Evolutionary conservation across 2,329 filamentous ascomycete genomes (phyloP).

Genomic region (Diplodia scrobiculata): DNA sequence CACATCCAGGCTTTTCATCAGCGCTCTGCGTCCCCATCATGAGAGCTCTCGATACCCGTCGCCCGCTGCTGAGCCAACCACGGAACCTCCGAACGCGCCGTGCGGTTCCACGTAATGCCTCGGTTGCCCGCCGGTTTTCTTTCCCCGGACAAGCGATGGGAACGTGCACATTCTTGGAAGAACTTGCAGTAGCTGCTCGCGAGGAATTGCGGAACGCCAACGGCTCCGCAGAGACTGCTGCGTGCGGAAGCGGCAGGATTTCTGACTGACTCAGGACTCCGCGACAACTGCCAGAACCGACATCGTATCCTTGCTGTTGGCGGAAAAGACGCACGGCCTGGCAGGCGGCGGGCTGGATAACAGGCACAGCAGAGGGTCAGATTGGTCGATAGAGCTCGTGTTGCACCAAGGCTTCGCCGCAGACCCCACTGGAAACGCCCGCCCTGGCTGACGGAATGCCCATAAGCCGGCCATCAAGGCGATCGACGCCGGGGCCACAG

Average conservation of each 20-base stretch:
- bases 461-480: not conserved
- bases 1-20: not conserved
- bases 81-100: not conserved
- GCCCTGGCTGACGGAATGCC: conserved; percentile 6
- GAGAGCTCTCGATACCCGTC: not conserved
- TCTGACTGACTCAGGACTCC: not conserved
- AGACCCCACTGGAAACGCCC: not conserved
- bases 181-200: conserved; percentile 20
- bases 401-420: conserved; percentile 21
- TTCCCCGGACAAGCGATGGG: not conserved
- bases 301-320: conserved; percentile 13
- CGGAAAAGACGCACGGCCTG: conserved; percentile 10
- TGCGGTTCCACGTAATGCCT: conserved; percentile 10
- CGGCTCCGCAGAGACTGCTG: not conserved
- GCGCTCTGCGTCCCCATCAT: not conserved
- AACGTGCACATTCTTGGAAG: not conserved
- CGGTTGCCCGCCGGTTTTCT: not conserved
- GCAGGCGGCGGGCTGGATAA: conserved; percentile 1
- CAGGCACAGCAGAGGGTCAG: not conserved
- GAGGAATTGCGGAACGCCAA: conserved; percentile 3
- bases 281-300: not conserved
- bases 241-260: not conserved
- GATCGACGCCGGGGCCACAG: conserved; percentile 14
- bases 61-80: not conserved
- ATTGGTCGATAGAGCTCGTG: conserved; percentile 24